Evolutionary conservation across 768 basidiomycete species (phyloP).

Genomic region (Guyanaporus albipodus): DNA sequence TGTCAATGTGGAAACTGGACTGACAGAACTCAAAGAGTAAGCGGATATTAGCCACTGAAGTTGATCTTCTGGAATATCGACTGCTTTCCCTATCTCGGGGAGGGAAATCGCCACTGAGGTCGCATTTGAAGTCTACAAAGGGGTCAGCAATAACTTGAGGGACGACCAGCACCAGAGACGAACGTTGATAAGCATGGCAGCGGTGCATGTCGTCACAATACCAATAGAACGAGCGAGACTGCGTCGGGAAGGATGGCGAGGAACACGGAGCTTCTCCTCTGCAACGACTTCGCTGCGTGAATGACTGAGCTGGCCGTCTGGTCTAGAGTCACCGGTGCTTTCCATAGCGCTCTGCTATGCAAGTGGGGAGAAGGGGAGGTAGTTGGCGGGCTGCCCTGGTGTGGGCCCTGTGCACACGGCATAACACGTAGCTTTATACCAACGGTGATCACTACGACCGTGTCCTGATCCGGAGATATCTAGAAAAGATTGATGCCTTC

Average conservation of each 20-base stretch:
- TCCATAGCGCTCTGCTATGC: slow-evolving; percentile 15
- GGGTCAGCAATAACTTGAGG: slow-evolving; percentile 1
- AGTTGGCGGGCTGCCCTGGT: too few species aligned
- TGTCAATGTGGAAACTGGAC: slow-evolving; percentile 16
- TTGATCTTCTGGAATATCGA: slow-evolving; percentile 46
- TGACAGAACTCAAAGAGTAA: slow-evolving; percentile 64
- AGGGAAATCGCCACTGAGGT: slow-evolving; percentile 51
- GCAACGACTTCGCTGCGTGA: slow-evolving; percentile 4
- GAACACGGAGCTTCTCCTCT: neutral
- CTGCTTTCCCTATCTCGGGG: slow-evolving; percentile 46
- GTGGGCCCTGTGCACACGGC: too few species aligned
- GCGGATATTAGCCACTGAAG: slow-evolving; percentile 69
- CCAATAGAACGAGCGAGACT: slow-evolving; percentile 27
- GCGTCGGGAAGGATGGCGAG: slow-evolving; percentile 7
- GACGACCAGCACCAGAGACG: slow-evolving; percentile 4
- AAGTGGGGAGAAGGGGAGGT: too few species aligned
- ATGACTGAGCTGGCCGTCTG: slow-evolving; percentile 13
- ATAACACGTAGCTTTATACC: slow-evolving; percentile 27
- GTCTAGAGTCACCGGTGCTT: neutral
- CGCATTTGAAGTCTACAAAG: slow-evolving; percentile 26
- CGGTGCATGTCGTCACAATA: slow-evolving; percentile 37
- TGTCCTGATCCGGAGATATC: slow-evolving; percentile 2
- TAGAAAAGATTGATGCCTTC: neutral
- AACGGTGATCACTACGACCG: too few species aligned
- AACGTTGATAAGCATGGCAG: slow-evolving; percentile 37